Conservation (phyloP, 2,329 filamentous ascomycete genomes). For the Tolypocladium capitatum region DNA sequence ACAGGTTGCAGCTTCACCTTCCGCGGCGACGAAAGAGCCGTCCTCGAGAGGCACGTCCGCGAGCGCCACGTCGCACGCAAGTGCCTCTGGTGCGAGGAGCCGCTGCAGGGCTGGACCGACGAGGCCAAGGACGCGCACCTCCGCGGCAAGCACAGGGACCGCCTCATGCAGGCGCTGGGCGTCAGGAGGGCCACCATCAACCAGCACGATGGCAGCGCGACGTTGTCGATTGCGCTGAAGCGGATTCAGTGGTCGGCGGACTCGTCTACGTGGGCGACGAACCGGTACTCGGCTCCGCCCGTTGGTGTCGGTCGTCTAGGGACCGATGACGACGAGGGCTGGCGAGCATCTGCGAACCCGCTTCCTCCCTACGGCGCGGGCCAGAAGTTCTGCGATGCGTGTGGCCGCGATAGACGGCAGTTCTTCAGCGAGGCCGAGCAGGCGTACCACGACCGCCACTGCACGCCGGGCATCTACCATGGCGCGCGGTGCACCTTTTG, state of each 20-base stretch:
- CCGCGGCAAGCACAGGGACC: conserved; percentile 13
- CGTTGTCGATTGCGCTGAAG: background rate
- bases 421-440: conserved; percentile 2
- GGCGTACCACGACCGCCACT: conserved; percentile 3
- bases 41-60: conserved; percentile 22
- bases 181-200: background rate
- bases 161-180: conserved; percentile 7
- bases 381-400: conserved; percentile 4
- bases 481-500: conserved; percentile 5
- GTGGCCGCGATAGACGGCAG: conserved; percentile 1
- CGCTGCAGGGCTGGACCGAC: conserved; percentile 13
- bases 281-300: background rate
- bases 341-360: background rate
- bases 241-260: background rate
- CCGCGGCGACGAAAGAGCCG: conserved; percentile 12
- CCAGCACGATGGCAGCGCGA: background rate
- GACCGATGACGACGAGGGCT: background rate
- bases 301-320: background rate
- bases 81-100: conserved; percentile 23
- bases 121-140: conserved; percentile 16
- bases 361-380: background rate
- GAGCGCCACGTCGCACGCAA: conserved; percentile 18
- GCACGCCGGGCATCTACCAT: background rate
- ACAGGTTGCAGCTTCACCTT: conserved; percentile 21
- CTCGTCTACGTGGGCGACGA: background rate